A percentile compares a stretch with the other conserved stretches of the same genome.
phyloP scores from a whole-genome alignment of 2,329 filamentous ascomycete species.

The Sarocladiaceae sp. region DNA sequence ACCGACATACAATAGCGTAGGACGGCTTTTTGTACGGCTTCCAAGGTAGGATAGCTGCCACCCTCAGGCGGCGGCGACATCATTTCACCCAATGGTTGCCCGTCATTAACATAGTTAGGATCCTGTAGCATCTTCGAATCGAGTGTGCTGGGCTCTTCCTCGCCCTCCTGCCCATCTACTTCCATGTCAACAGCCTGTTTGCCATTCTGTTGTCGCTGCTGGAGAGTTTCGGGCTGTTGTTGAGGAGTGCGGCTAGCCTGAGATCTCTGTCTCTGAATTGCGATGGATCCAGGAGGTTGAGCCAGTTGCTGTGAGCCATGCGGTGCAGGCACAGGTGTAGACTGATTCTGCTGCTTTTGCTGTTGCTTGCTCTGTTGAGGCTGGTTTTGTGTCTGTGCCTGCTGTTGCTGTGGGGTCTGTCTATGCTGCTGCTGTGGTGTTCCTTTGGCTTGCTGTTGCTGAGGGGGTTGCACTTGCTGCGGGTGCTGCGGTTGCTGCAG shows the following conservation, averaged over 20 bases:
- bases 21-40: slow-evolving; percentile 58
- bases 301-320: slow-evolving; percentile 14
- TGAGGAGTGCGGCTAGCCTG: slow-evolving; percentile 22
- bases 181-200: slow-evolving; percentile 44
- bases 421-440: slow-evolving; percentile 24
- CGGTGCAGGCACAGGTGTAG: slow-evolving; percentile 10
- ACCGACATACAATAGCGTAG: slow-evolving; percentile 60
- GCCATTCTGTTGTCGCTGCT: slow-evolving; percentile 30
- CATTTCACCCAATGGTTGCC: slow-evolving; percentile 48
- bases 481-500: slow-evolving; percentile 13
- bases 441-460: slow-evolving; percentile 19
- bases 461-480: slow-evolving; percentile 17
- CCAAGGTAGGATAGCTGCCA: slow-evolving; percentile 56
- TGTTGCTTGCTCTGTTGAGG: slow-evolving; percentile 17
- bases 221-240: slow-evolving; percentile 20
- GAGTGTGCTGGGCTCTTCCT: slow-evolving; percentile 36
- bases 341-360: slow-evolving; percentile 17
- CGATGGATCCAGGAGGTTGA: slow-evolving; percentile 24
- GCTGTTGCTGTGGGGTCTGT: slow-evolving; percentile 21
- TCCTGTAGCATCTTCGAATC: slow-evolving; percentile 44
- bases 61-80: slow-evolving; percentile 60
- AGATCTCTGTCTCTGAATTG: slow-evolving; percentile 21
- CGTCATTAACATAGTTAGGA: slow-evolving; percentile 28
- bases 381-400: slow-evolving; percentile 14
- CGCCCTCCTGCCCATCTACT: slow-evolving; percentile 43